Percentiles rank a stretch among this genome's conserved stretches.
These are phyloP conservation scores for Xylaria sp. DNA, from an alignment of 2,329 filamentous ascomycete species.

Conservation along the genomic window DNA sequence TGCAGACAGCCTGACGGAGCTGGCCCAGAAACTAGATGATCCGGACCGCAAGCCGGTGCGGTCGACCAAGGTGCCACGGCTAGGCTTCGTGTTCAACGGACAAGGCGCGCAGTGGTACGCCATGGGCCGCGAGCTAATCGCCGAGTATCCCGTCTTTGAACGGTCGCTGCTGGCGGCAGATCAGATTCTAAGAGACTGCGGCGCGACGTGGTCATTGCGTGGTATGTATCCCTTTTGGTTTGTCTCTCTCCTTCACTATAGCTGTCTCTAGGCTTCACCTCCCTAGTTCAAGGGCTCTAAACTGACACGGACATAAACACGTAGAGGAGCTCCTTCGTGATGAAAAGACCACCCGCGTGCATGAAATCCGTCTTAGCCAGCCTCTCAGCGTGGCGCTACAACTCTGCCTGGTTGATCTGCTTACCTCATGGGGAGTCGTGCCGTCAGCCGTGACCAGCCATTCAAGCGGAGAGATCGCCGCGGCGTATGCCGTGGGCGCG, in stretches of 20 bases:
- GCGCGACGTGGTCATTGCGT: conserved; percentile 23
- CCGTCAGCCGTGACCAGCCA: conserved; percentile 22
- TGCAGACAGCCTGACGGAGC: not conserved
- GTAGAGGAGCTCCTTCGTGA: conserved; percentile 25
- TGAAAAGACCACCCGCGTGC: conserved; percentile 2
- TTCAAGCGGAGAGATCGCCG: conserved; percentile 29
- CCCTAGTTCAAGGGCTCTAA: no score
- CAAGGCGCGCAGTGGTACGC: conserved; percentile 40
- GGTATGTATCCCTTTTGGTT: no score
- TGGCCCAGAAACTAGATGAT: no score
- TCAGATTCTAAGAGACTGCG: conserved; percentile 26
- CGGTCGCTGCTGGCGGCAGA: conserved; percentile 27
- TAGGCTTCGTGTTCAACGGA: conserved; percentile 35
- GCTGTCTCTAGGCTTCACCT: no score
- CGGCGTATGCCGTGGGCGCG: conserved; percentile 25
- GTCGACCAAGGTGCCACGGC: no score
- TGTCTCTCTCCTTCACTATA: no score
- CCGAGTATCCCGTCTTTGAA: conserved; percentile 11
- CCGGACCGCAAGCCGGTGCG: not conserved
- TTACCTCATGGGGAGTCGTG: conserved; percentile 2
- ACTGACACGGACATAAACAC: not conserved
- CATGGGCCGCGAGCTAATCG: conserved; percentile 40
- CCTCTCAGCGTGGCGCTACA: conserved; percentile 27
- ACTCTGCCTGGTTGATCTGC: conserved; percentile 20
- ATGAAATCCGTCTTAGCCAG: conserved; percentile 19